Conservation (phyloP, 192 early-diverging fungal species). For the Kickxella alabastrina region DNA sequence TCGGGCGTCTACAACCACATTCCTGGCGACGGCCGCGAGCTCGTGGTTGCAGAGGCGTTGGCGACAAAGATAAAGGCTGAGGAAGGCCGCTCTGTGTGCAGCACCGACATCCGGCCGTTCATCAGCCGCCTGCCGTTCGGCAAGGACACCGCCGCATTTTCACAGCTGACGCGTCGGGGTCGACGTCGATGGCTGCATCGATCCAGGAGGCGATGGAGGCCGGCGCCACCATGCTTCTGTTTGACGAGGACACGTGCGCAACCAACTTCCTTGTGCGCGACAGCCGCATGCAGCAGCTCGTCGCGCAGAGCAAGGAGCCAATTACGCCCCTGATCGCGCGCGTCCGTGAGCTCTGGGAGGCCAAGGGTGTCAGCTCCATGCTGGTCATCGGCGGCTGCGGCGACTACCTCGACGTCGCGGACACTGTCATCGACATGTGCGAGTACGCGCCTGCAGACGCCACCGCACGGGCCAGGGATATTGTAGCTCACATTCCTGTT, state of each 20-base stretch:
- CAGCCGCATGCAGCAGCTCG: conserved; percentile 53
- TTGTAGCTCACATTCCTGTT: conserved; percentile 37
- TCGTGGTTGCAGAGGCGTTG: conserved; percentile 35
- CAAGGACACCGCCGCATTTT: conserved; percentile 41
- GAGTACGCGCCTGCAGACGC: conserved; percentile 42
- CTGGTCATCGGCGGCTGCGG: conserved; percentile 58
- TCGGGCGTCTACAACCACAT: conserved; percentile 56
- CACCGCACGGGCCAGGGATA: conserved; percentile 29
- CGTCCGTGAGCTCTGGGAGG: conserved; percentile 40
- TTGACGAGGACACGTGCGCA: conserved; percentile 61
- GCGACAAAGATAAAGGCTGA: conserved; percentile 53
- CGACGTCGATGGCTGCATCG: conserved; percentile 58
- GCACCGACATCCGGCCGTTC: conserved; percentile 53
- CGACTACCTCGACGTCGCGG: conserved; percentile 56
- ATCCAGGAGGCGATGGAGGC: conserved; percentile 56
- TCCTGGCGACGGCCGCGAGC: conserved; percentile 56
- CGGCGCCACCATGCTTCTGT: conserved; percentile 35
- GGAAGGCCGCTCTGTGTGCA: conserved; percentile 51
- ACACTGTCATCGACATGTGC: conserved; percentile 52
- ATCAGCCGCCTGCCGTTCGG: conserved; percentile 54
- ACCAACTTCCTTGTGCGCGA: conserved; percentile 63
- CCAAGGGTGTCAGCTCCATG: conserved; percentile 40
- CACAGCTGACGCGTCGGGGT: conserved; percentile 54
- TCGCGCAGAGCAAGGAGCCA: conserved; percentile 49
- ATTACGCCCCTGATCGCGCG: conserved; percentile 58